Percentiles rank a stretch among this genome's conserved stretches.
Evolutionary conservation across 495 filamentous ascomycete genomes (phyloP).

Genomic region (Neurospora tetrasperma): DNA sequence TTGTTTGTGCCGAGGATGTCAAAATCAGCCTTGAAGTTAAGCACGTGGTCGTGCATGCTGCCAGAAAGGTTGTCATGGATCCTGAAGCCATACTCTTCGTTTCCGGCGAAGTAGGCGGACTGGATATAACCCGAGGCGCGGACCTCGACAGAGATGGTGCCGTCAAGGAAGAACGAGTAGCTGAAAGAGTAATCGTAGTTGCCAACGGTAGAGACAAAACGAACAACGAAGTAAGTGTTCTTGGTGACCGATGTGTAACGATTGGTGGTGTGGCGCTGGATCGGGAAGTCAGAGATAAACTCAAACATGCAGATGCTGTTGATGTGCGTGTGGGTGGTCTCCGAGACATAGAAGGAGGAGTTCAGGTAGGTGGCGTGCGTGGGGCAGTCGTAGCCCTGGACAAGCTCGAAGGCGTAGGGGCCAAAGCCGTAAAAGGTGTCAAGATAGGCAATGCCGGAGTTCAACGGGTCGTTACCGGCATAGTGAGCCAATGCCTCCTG

Average conservation of each 20-base stretch:
- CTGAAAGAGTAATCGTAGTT: slow-evolving; percentile 36
- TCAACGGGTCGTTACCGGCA: slow-evolving; percentile 38
- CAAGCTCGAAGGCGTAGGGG: slow-evolving; percentile 33
- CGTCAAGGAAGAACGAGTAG: slow-evolving; percentile 41
- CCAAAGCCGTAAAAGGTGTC: slow-evolving; percentile 42
- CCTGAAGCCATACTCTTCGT: slow-evolving; percentile 47
- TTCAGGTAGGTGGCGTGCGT: slow-evolving; percentile 38
- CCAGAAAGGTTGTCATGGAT: slow-evolving; percentile 43
- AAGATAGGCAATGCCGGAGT: slow-evolving; percentile 31
- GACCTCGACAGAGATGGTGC: slow-evolving; percentile 42
- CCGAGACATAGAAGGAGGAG: slow-evolving; percentile 25
- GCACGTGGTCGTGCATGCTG: slow-evolving; percentile 51
- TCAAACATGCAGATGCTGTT: slow-evolving; percentile 45
- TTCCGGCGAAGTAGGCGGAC: slow-evolving; percentile 39
- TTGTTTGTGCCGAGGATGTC: slow-evolving; percentile 43
- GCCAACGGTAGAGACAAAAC: slow-evolving; percentile 36
- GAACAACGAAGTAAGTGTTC: slow-evolving; percentile 36
- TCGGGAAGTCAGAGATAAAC: slow-evolving; percentile 31
- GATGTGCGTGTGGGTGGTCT: slow-evolving; percentile 30
- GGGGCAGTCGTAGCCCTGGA: slow-evolving; percentile 44
- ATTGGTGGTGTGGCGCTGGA: slow-evolving; percentile 33
- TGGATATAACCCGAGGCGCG: slow-evolving; percentile 49
- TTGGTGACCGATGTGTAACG: slow-evolving; percentile 30
- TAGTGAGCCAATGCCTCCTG: slow-evolving; percentile 49
- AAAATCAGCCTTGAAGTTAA: slow-evolving; percentile 50